Base-by-base conservation (phyloP, 305 asterid species). In the Plantago rigida region DNA sequence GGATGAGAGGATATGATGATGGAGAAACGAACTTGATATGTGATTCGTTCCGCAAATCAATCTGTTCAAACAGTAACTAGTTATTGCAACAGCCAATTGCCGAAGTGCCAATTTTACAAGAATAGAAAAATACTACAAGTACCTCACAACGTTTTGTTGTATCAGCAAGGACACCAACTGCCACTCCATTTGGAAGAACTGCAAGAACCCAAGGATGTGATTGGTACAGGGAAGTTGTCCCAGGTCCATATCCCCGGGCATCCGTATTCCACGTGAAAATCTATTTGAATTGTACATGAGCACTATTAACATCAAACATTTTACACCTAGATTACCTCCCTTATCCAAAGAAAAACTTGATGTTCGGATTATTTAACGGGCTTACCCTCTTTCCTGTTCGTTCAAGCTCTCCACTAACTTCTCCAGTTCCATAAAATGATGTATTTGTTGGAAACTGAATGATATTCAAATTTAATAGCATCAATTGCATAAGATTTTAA, bases 161-260 rank as follows among this genome's bases (percentile, higher is more conserved):
- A 83, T 92, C 99, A 0, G 97, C 99, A 78, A 92, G 95, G 73
- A 89, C 81, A 54, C 99, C 97, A 14, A 89, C 60, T 56, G 99
- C 78, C 76, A 85, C 87, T 67, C 99, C 99, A 67, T 72, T 77
- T 52, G 94, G 91, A 75, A 92, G 91, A 70, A 92, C 81, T 4
- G 79, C 95, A 24, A 92, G 81, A 69, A 89, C 80, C 97, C 99
- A 92, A 39, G 99, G 99, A 73, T 92, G 99, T 55, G 99, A 92
- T 75, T 92, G 97, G 76, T 92, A 92, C 77, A 92, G 78, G 47
- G 99, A 89, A 63, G 97, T 88, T 67, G 97, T 89, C 75, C 89
- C 99, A 36, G 89, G 3, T 34, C 96, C 96, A 75, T 83, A 92
- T 46, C 99, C 99, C 94, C 94, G 86, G 4, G 99, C 94, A 77